Percentiles rank a stretch among this genome's conserved stretches.
Evolutionary conservation across 768 basidiomycete species (phyloP).

Genomic region (Candolleomyces efflorescens): DNA sequence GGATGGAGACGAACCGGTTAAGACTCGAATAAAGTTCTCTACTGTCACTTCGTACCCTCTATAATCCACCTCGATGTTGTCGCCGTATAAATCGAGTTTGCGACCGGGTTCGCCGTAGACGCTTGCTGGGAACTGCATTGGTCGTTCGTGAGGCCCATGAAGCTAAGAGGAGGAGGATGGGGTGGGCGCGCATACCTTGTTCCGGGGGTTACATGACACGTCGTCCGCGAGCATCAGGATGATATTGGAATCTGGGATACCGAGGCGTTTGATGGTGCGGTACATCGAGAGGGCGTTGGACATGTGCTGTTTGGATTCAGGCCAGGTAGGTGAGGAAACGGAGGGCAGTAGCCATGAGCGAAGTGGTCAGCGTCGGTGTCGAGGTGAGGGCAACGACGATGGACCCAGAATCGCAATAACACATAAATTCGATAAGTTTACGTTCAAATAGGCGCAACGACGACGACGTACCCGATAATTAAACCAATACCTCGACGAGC

Average conservation of each 20-base stretch:
- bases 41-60: constrained; percentile 97
- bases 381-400: too few relatives aligned
- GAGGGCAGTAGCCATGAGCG: too few relatives aligned
- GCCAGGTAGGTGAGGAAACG: too few relatives aligned
- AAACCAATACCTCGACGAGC: constrained; percentile 95
- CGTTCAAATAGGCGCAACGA: background rate
- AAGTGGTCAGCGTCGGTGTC: too few relatives aligned
- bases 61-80: constrained; percentile 97
- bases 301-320: constrained; percentile 72
- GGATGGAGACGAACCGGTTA: constrained; percentile 65
- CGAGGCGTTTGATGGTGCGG: constrained; percentile 95
- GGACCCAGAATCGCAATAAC: background rate
- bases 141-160: too few relatives aligned
- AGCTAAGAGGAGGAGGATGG: too few relatives aligned
- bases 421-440: background rate
- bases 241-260: constrained; percentile 98
- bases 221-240: constrained; percentile 99
- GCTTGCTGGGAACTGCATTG: constrained; percentile 64
- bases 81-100: constrained; percentile 87
- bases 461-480: constrained; percentile 80
- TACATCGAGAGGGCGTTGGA: constrained; percentile 98
- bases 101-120: constrained; percentile 89
- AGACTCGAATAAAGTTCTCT: constrained; percentile 87
- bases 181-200: constrained; percentile 39
- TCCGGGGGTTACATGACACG: constrained; percentile 88